Conservation (phyloP, 2,329 filamentous ascomycete species). For the Cladosporium velox region DNA sequence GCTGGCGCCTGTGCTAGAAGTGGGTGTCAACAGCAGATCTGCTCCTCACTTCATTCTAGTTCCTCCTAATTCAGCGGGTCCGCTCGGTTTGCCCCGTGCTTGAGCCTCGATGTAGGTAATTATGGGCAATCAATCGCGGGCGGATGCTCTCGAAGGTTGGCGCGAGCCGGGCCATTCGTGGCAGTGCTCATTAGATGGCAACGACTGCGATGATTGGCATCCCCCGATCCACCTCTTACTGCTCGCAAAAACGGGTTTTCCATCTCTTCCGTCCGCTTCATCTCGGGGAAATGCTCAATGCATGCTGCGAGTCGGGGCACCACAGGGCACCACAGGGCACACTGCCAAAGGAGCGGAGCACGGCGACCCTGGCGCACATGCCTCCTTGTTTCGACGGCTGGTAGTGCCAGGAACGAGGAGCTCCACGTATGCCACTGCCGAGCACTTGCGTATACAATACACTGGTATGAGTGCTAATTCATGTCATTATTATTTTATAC, state of each 20-base stretch:
- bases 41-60: background rate
- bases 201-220: background rate
- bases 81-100: background rate
- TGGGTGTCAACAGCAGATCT: constrained; percentile 5
- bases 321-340: background rate
- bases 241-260: background rate
- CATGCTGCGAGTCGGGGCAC: background rate
- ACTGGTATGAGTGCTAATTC: background rate
- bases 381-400: background rate
- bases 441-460: background rate
- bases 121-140: background rate
- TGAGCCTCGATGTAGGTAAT: background rate
- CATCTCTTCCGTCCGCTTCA: background rate
- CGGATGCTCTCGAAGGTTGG: background rate
- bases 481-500: background rate
- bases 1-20: background rate
- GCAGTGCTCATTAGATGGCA: background rate
- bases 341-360: background rate
- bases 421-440: background rate
- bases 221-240: background rate
- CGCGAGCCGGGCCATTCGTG: background rate
- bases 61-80: background rate
- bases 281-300: background rate
- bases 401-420: background rate
- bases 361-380: background rate